A percentile compares a stretch with the other conserved stretches of the same genome.
phyloP scores from a whole-genome alignment of 768 basidiomycete species.

The Russula dissimulans region DNA sequence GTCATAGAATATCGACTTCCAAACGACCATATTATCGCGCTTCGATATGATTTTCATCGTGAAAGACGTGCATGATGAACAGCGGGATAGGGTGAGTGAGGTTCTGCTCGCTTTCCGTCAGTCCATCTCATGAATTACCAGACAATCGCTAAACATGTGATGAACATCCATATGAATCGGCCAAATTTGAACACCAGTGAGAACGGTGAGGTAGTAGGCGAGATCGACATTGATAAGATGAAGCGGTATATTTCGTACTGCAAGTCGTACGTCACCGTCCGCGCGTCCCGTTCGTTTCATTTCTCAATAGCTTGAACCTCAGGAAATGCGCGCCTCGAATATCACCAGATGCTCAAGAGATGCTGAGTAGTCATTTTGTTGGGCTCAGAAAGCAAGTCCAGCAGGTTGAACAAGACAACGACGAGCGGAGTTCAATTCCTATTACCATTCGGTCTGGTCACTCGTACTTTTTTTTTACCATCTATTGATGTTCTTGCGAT shows the following conservation, averaged over 20 bases:
- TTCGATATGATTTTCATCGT: conserved; percentile 99
- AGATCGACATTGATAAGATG: conserved; percentile 97
- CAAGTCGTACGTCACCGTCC: conserved; percentile 55
- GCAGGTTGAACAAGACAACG: conserved; percentile 92
- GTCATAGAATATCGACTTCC: conserved; percentile 84
- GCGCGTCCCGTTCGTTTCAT: background rate
- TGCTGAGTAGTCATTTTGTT: conserved; percentile 94
- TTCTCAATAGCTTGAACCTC: background rate
- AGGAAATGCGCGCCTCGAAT: conserved; percentile 96
- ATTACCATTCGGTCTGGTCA: conserved; percentile 84
- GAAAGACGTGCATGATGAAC: conserved; percentile 95
- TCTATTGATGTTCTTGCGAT: conserved; percentile 2
- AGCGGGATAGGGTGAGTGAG: conserved; percentile 67
- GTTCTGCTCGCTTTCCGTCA: background rate
- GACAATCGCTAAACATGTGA: conserved; percentile 95
- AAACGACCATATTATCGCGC: conserved; percentile 94
- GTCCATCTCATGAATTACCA: conserved; percentile 27
- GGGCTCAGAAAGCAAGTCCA: conserved; percentile 88
- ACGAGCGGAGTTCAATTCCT: conserved; percentile 95
- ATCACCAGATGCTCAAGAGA: conserved; percentile 89
- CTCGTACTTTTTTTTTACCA: background rate
- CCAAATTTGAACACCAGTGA: conserved; percentile 55
- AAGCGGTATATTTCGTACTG: conserved; percentile 94
- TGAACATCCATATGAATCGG: conserved; percentile 98
- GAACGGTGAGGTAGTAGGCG: conserved; percentile 61